Base-by-base conservation (phyloP, 208 protist species). In the Naegleria fowleri region DNA sequence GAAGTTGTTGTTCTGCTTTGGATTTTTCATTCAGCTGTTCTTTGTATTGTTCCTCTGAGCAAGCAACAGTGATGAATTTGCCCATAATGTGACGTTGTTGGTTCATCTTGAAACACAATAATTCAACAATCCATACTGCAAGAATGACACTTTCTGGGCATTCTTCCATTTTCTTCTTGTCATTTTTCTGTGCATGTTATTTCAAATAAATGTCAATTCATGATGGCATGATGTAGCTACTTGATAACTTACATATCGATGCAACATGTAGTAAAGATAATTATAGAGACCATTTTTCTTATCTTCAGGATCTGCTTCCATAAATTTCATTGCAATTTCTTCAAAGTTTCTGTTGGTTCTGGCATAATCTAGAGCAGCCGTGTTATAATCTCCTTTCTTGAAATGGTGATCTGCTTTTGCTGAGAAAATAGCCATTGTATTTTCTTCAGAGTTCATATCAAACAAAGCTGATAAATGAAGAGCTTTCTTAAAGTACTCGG, bases 291-390 rank as follows among this genome's bases (percentile, higher is more conserved):
- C 83, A 86, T 86, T 86, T 29, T 86, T 39, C n/a, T 51, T 51
- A 43, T 86, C 83, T 39, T 86, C 40, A 29, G 83, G 39, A 86
- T 86, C 83, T 33, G 36, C 83, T 39, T 86, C 83, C 83, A 86
- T 86, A 29, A 86, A 48, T 33, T 86, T 86, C 39, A 86, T 86
- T 16, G 40, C 29, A 48, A 86, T 86, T 86, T 86, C 83, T 51
- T 86, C 83, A 48, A 86, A 86, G n/a, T 86, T 86, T 39, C 83
- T 39, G 15, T 86, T 86, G 7, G 83, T 86, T 86, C 83, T 86
- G 15, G 83, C 83, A 86, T 86, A 86, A 48, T 39, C 33, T n/a
- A n/a, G 22, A 48, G 83, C 83, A 38, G 83, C 83, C 3, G 33
- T 48, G 13, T 38, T 33, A n/a, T 43, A 86, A 48, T 48, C 40